Base-by-base conservation (phyloP, 768 basidiomycete species). In the Termitomyces sp. region DNA sequence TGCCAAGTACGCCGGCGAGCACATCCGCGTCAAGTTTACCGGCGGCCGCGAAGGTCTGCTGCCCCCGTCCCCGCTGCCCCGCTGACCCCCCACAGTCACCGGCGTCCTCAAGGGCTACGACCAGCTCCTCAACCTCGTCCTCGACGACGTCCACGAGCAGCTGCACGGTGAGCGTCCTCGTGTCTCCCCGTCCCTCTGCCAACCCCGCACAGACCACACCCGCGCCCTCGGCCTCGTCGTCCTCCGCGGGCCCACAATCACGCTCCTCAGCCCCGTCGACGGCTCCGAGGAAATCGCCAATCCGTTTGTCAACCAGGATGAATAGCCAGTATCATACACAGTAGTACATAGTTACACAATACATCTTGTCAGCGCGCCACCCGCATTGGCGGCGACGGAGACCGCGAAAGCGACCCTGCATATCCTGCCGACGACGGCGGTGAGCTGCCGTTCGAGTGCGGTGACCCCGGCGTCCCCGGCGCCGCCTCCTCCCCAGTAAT, bases 81-180 rank as follows among this genome's bases (percentile, higher is more conserved):
- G 13, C 37, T 64, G 5, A 56, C 34, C 42, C 46, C 61, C 28
- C 29, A 56, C 56, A 98, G 96, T 98, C 53, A 90, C 84, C 8
- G 97, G 97, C 3, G 81, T 90, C 18, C 73, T 99, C 61, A 99
- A 99, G 73, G 97, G 97, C 26, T 98, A 85, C 66, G 97, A 98
- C 73, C 95, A 98, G 64, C 78, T 98, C 39, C 81, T 98, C 57
- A 98, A 99, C 71, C 87, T 99, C 55, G 97, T 99, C 51, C 83
- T 99, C 51, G 97, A 99, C 72, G 92, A 97, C 59, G 94, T 98
- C 6, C 83, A 88, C 66, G 97, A 99, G 73, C 81, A 89, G 39
- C 63, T 91, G 3, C 80, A 81, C 68, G 85, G 90, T 90, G 67
- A 62, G 77, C 33, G 5, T 9, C 33, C 9, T 9, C 8, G 33